These are phyloP conservation scores for Quercus suber DNA, from an alignment of 306 rosid species.

Conservation along the genomic window DNA sequence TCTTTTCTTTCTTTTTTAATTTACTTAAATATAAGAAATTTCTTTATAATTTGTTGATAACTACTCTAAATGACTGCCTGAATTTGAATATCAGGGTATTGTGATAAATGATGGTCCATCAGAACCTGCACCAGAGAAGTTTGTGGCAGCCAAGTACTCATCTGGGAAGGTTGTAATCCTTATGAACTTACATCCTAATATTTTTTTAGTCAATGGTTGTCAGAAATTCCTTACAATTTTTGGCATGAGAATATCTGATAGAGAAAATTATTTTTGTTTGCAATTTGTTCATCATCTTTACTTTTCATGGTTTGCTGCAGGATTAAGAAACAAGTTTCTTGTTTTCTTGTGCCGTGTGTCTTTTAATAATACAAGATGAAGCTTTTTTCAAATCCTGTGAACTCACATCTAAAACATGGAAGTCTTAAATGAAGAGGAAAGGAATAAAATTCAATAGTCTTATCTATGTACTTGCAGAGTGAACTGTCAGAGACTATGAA, in stretches of 20 bases:
- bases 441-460: slow-evolving; percentile 83
- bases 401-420: slow-evolving; percentile 54
- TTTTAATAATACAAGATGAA: slow-evolving; percentile 71
- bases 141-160: slow-evolving; percentile 75
- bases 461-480: slow-evolving; percentile 83
- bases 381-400: slow-evolving; percentile 69
- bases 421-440: slow-evolving; percentile 65
- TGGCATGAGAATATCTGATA: slow-evolving; percentile 9
- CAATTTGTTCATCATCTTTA: slow-evolving; percentile 51
- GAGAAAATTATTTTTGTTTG: slow-evolving; percentile 4
- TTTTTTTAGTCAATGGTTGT: slow-evolving; percentile 16
- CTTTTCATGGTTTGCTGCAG: slow-evolving; percentile 71
- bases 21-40: too few relatives aligned
- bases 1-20: neutral
- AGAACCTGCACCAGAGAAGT: slow-evolving; percentile 61
- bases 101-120: slow-evolving; percentile 56
- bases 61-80: neutral
- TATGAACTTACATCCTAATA: slow-evolving; percentile 19
- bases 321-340: slow-evolving; percentile 67
- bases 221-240: slow-evolving; percentile 9
- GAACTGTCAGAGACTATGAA: slow-evolving; percentile 73
- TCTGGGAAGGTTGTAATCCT: slow-evolving; percentile 62
- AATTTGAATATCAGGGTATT: slow-evolving; percentile 59
- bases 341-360: slow-evolving; percentile 56
- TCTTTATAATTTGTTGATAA: too few relatives aligned